These are phyloP conservation scores for Microcyclospora tardicrescens DNA, from an alignment of 2,329 filamentous ascomycete genomes.

Conservation along the genomic window DNA sequence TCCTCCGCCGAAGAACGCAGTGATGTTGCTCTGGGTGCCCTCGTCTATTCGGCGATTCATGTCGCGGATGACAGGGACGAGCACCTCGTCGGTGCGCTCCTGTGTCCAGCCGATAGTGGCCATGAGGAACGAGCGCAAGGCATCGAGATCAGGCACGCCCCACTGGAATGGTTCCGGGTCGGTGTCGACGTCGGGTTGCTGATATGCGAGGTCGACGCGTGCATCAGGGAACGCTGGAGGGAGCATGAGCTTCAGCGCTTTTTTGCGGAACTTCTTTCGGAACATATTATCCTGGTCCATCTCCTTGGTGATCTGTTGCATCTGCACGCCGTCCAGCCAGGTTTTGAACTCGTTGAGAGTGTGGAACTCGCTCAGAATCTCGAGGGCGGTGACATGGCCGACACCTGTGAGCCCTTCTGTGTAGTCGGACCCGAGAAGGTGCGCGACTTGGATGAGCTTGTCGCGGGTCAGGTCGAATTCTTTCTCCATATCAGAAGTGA, in stretches of 20 bases:
- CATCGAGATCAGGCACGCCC: constrained; percentile 88
- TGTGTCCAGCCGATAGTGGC: constrained; percentile 82
- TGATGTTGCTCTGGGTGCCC: constrained; percentile 93
- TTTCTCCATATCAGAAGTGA: constrained; percentile 68
- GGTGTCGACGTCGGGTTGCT: constrained; percentile 72
- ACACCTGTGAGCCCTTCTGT: constrained; percentile 84
- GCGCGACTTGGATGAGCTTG: constrained; percentile 78
- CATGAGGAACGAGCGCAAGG: constrained; percentile 74
- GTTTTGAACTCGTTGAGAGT: constrained; percentile 63
- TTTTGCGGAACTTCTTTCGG: constrained; percentile 74
- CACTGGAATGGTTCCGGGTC: constrained; percentile 75
- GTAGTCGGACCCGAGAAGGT: constrained; percentile 87
- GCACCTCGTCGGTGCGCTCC: constrained; percentile 86
- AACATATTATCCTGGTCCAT: constrained; percentile 48
- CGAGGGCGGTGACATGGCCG: constrained; percentile 85
- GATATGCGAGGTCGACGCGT: constrained; percentile 70
- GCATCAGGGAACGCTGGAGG: constrained; percentile 65
- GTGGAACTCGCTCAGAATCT: constrained; percentile 84
- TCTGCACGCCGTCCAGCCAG: constrained; percentile 77
- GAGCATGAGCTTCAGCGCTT: constrained; percentile 75
- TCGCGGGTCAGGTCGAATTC: constrained; percentile 79
- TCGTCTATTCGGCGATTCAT: constrained; percentile 83
- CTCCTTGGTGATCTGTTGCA: constrained; percentile 47
- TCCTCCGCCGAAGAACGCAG: constrained; percentile 69
- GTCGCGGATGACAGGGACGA: constrained; percentile 88